Evolutionary conservation across 306 rosid genomes (phyloP).

Genomic region (Inga laurina): DNA sequence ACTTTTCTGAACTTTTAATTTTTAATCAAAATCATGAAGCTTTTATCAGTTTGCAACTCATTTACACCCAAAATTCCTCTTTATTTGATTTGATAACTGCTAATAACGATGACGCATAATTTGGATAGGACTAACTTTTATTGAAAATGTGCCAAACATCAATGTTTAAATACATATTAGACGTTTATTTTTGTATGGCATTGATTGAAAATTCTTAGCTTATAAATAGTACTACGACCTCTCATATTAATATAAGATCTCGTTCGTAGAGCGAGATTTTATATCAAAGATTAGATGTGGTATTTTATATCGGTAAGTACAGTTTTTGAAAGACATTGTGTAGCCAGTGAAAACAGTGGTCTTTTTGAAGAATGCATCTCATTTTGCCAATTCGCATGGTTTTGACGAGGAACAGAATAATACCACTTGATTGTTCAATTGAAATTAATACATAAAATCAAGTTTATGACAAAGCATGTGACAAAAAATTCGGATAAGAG

Average conservation of each 20-base stretch:
- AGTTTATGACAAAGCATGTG: not conserved
- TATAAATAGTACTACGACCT: not conserved
- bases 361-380: not conserved
- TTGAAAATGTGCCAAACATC: not conserved
- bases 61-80: not conserved
- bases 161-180: not conserved
- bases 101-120: not conserved
- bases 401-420: not conserved
- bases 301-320: not conserved
- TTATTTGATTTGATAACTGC: not conserved
- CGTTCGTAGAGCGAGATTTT: too few species aligned
- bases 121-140: not conserved
- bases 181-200: not conserved
- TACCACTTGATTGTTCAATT: not conserved
- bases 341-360: not conserved
- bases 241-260: too few species aligned
- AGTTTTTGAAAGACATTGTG: not conserved
- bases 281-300: too few species aligned
- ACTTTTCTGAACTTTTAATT: not conserved
- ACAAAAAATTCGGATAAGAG: not conserved
- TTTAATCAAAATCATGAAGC: not conserved
- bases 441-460: not conserved
- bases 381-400: not conserved
- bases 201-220: not conserved
- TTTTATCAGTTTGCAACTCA: not conserved